Conservation (phyloP, 2,329 filamentous ascomycete species). For the Furcasterigmium sp. region DNA sequence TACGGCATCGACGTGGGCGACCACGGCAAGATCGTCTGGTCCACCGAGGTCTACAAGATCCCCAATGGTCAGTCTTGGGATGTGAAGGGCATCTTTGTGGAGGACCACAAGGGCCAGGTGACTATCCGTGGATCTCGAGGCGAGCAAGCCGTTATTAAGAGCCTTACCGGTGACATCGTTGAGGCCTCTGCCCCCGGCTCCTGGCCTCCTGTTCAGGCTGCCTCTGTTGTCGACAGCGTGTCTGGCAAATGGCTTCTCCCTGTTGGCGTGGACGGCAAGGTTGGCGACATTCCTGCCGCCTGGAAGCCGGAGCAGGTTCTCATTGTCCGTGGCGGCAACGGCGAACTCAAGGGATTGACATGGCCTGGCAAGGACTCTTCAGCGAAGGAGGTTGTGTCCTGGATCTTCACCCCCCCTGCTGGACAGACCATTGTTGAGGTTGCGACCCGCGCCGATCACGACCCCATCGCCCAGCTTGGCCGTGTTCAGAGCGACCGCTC, state of each 20-base stretch:
- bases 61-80: conserved; percentile 53
- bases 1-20: conserved; percentile 75
- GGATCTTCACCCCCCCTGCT: conserved; percentile 66
- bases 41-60: conserved; percentile 56
- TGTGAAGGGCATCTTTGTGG: conserved; percentile 61
- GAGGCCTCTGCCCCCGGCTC: conserved; percentile 35
- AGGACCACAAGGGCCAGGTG: conserved; percentile 50
- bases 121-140: conserved; percentile 56
- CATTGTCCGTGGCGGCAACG: conserved; percentile 44
- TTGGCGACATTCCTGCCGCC: conserved; percentile 38
- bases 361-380: conserved; percentile 38
- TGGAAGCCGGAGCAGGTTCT: conserved; percentile 47
- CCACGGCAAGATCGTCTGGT: conserved; percentile 73
- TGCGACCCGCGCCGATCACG: conserved; percentile 64
- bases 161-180: conserved; percentile 45
- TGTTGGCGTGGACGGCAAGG: conserved; percentile 43
- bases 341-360: conserved; percentile 49
- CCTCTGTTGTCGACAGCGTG: conserved; percentile 46
- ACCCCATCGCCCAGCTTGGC: conserved; percentile 91
- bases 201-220: conserved; percentile 28
- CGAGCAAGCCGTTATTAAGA: conserved; percentile 53
- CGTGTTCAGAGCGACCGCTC: conserved; percentile 85
- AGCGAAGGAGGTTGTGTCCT: conserved; percentile 47
- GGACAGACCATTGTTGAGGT: conserved; percentile 66
- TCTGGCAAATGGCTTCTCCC: conserved; percentile 49